Conservation (phyloP, 2,329 filamentous ascomycete genomes). For the Sporothrix luriei region DNA sequence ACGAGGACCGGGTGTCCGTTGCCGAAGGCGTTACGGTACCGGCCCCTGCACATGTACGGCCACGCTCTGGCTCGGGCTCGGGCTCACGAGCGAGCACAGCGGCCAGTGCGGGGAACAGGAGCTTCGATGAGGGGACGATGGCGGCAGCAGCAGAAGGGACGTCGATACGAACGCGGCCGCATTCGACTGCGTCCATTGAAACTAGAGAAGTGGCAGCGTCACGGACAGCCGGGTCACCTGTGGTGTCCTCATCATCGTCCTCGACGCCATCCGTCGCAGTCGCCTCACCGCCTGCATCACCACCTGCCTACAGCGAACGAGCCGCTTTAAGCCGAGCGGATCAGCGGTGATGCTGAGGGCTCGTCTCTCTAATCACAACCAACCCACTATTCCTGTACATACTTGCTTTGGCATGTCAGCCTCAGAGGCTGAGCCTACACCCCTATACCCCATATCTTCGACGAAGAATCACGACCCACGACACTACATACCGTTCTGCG, state of each 20-base stretch:
- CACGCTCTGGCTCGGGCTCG: background rate
- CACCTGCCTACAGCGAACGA: constrained; percentile 27
- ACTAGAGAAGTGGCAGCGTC: background rate
- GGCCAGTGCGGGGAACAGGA: background rate
- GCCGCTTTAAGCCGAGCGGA: background rate
- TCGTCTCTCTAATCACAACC: background rate
- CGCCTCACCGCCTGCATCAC: background rate
- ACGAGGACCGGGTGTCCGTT: background rate
- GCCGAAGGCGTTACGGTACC: constrained; percentile 3
- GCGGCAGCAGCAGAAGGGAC: background rate
- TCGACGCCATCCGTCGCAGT: background rate
- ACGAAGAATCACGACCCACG: constrained; percentile 2
- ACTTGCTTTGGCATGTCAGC: background rate
- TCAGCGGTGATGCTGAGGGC: background rate
- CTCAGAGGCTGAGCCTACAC: background rate
- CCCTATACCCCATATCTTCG: too few species aligned
- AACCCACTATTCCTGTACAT: background rate
- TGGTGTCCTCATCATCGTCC: background rate
- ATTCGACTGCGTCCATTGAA: background rate
- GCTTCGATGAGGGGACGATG: constrained; percentile 18
- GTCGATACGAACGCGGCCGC: background rate
- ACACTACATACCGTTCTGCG: background rate
- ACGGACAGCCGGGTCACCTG: background rate
- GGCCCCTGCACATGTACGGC: constrained; percentile 5
- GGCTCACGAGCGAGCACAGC: background rate